Evolutionary conservation across 306 rosid genomes (phyloP).

Genomic region (Fagus crenata): DNA sequence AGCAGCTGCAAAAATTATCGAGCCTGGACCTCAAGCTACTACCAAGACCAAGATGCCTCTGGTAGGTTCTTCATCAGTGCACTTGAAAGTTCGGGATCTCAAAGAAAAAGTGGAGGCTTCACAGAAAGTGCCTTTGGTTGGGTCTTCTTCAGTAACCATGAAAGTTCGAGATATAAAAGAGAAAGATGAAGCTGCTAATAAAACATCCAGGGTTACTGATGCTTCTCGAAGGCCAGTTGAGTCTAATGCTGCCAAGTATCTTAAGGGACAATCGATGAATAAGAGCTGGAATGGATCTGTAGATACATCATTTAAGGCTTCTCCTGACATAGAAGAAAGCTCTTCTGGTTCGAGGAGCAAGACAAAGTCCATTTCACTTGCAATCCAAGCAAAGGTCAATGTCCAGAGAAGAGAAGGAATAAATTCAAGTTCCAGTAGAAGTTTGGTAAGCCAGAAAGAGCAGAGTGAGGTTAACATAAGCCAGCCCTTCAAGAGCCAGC

Average conservation of each 20-base stretch:
- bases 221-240: constrained; percentile 57
- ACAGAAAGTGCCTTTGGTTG: constrained; percentile 50
- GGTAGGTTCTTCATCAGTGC: constrained; percentile 54
- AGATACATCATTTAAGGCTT: constrained; percentile 50
- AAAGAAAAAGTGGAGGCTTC: constrained; percentile 72
- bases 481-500: constrained; percentile 45
- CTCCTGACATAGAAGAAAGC: constrained; percentile 51
- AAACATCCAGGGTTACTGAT: constrained; percentile 53
- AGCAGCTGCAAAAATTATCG: constrained; percentile 92
- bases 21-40: constrained; percentile 58
- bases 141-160: constrained; percentile 52
- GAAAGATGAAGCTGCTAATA: constrained; percentile 55
- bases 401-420: constrained; percentile 88
- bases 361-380: constrained; percentile 88
- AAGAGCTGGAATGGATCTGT: constrained; percentile 88
- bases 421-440: constrained; percentile 51
- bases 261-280: constrained; percentile 80
- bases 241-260: constrained; percentile 71
- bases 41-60: constrained; percentile 53
- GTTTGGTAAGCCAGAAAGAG: constrained; percentile 50
- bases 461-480: constrained; percentile 57
- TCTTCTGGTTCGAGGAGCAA: constrained; percentile 43
- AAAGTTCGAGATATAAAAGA: constrained; percentile 59
- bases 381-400: constrained; percentile 95
- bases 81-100: constrained; percentile 74